Evolutionary conservation across 495 filamentous ascomycete species (phyloP).

Genomic region (Talaromyces proteolyticus): DNA sequence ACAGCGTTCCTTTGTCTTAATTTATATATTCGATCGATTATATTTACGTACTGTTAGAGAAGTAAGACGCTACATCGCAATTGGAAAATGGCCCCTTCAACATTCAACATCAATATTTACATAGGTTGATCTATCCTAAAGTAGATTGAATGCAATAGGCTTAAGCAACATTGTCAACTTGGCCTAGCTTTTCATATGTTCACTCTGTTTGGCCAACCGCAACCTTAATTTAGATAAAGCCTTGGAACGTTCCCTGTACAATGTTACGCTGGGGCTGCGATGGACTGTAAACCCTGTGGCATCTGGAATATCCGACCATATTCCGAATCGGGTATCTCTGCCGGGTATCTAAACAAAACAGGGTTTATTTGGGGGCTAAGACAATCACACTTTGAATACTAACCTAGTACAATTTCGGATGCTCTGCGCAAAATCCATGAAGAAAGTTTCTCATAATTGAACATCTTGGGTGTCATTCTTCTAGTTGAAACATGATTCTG

Average conservation of each 20-base stretch:
- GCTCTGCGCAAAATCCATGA: too few relatives aligned
- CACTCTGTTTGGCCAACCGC: neutral
- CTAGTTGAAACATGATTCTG: too few relatives aligned
- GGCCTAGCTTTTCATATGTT: neutral
- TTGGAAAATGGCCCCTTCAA: neutral
- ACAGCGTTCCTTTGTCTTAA: too few relatives aligned
- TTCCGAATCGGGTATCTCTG: neutral
- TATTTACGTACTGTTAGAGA: neutral
- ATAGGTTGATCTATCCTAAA: too few relatives aligned
- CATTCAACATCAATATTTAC: too few relatives aligned
- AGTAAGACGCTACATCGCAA: neutral
- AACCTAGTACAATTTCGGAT: too few relatives aligned
- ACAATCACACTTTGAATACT: too few relatives aligned
- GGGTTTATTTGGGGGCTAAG: too few relatives aligned
- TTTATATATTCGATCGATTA: neutral
- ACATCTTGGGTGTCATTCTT: too few relatives aligned
- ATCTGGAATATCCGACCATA: neutral
- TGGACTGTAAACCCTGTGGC: neutral
- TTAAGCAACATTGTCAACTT: neutral
- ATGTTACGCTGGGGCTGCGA: neutral
- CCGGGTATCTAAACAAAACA: too few relatives aligned
- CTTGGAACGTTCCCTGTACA: neutral
- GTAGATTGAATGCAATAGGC: neutral
- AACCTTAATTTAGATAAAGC: neutral
- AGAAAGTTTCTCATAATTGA: too few relatives aligned